Evolutionary conservation across 768 basidiomycete genomes (phyloP), one percentile per base, ranked within the genome.

Genomic region (Suillus subaureus): DNA sequence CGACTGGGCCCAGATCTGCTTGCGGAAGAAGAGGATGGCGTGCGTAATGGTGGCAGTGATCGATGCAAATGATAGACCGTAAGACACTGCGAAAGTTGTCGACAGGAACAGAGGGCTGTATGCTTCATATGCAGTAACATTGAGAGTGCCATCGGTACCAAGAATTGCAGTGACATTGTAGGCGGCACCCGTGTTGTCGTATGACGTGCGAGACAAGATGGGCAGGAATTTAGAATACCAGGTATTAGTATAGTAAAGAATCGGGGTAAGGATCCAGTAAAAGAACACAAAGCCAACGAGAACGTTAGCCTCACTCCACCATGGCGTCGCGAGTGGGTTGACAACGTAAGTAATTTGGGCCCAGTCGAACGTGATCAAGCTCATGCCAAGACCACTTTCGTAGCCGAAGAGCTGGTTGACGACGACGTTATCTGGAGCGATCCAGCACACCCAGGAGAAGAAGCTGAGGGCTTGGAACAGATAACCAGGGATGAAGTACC

Each of bases 301-400:
- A n/a, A 76, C 67, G 66, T 83, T 84, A 40, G 79, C 71, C 61
- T 79, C 80, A 11, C 78, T 72, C 77, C 81, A 82, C 70, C 78
- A 74, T 72, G 73, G 72, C 11, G 71, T 66, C 28, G 74, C 67
- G 12, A 77, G 75, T 35, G 71, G 74, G 72, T 81, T 81, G n/a
- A 71, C 73, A 60, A 81, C 81, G 64, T 85, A 91, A 5, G 89
- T 87, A 62, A 92, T 90, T 72, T 90, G 86, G 60, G 82, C 83
- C 72, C 77, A 79, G 65, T 82, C 81, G 55, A 81, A 79, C 0
- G 81, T 79, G 9, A 75, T 63, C 2, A 76, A 74, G 66, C 77
- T 78, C 58, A 79, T 56, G 26, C 80, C 81, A 4, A 82, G 64
- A 31, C 80, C 80, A 28, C 70, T 73, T 70, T 76, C 35, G 69